These are phyloP conservation scores for Scheffersomyces quercinus DNA, from an alignment of 1,139 yeast species.

Conservation along the genomic window DNA sequence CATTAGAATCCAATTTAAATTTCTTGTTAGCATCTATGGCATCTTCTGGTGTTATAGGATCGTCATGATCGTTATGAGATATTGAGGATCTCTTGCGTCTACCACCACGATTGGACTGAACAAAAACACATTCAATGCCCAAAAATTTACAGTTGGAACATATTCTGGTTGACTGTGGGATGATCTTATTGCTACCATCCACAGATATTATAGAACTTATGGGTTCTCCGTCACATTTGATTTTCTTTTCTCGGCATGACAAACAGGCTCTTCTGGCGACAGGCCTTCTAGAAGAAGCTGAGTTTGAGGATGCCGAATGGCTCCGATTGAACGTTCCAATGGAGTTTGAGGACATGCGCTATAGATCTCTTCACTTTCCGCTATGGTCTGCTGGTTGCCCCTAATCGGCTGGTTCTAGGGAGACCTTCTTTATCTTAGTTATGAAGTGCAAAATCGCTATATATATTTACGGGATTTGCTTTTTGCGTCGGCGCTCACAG, in stretches of 20 bases:
- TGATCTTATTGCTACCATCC: constrained; percentile 15
- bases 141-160: constrained; percentile 56
- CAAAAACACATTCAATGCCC: constrained; percentile 56
- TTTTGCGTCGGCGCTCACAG: no score
- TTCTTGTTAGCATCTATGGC: no score
- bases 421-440: no score
- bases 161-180: constrained; percentile 17
- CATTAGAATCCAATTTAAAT: no score
- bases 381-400: no score
- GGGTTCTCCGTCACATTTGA: constrained; percentile 64
- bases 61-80: constrained; percentile 3
- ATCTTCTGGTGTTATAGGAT: background rate
- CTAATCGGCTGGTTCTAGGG: no score
- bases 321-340: constrained; percentile 23
- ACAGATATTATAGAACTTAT: constrained; percentile 19
- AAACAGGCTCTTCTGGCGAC: constrained; percentile 65
- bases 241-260: constrained; percentile 61
- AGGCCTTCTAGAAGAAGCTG: constrained; percentile 23
- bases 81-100: constrained; percentile 32
- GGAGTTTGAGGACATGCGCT: background rate
- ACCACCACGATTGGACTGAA: constrained; percentile 61
- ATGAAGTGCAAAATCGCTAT: no score
- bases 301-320: constrained; percentile 31
- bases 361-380: no score
- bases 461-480: no score